phyloP scores from a whole-genome alignment of 306 rosid species.

The Corylus americana region DNA sequence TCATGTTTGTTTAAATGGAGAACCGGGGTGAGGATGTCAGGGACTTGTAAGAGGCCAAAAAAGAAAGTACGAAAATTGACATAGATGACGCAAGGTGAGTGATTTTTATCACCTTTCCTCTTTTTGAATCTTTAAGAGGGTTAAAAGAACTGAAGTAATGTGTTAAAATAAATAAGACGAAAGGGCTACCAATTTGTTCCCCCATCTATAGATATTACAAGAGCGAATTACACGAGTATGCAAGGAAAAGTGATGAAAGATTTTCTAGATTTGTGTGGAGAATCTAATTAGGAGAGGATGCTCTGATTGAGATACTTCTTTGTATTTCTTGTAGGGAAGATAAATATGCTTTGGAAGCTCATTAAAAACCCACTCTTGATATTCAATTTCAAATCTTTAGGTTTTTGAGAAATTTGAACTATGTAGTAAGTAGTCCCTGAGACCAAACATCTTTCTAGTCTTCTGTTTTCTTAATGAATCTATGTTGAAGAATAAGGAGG shows the following conservation, averaged over 20 bases:
- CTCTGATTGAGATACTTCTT: background rate
- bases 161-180: background rate
- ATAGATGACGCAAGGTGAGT: background rate
- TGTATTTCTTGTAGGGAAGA: background rate
- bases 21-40: background rate
- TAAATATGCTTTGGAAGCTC: background rate
- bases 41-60: background rate
- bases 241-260: background rate
- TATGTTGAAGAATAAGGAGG: background rate
- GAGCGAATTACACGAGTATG: background rate
- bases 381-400: background rate
- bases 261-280: background rate
- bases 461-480: background rate
- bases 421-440: background rate
- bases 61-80: background rate
- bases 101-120: background rate
- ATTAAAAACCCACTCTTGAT: background rate
- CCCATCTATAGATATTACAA: background rate
- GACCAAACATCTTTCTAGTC: background rate
- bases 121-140: background rate
- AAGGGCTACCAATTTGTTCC: background rate
- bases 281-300: background rate
- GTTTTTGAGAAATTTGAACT: background rate
- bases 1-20: background rate
- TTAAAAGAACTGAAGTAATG: background rate